Evolutionary conservation across 441 rosid genomes (phyloP).

Genomic region (Eutrema salsugineum): DNA sequence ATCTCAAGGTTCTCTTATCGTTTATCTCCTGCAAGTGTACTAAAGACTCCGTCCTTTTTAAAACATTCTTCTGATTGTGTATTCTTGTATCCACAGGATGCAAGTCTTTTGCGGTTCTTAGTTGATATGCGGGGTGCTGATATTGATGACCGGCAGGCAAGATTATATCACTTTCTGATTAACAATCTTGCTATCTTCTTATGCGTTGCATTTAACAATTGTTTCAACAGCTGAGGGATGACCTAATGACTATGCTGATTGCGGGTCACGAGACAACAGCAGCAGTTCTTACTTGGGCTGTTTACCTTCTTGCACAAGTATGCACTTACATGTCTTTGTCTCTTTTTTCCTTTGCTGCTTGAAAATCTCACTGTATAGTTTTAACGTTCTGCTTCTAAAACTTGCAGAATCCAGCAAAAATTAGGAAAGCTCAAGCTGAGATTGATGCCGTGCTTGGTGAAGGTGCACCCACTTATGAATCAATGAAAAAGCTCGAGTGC

Average conservation of each 20-base stretch:
- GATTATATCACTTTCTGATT: neutral
- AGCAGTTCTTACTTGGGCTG: conserved; percentile 98
- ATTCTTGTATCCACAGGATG: conserved; percentile 58
- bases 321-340: neutral
- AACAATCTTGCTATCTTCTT: neutral
- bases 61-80: conserved; percentile 16
- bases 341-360: neutral
- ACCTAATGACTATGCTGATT: conserved; percentile 91
- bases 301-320: conserved; percentile 89
- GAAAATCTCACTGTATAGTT: neutral
- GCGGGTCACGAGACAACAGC: conserved; percentile 99
- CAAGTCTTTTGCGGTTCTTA: conserved; percentile 86
- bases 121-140: conserved; percentile 96
- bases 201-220: neutral
- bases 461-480: conserved; percentile 60
- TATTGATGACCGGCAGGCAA: conserved; percentile 83
- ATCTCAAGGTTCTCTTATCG: conserved; percentile 52
- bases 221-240: conserved; percentile 77
- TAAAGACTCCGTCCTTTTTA: neutral
- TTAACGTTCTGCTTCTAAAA: conserved; percentile 8
- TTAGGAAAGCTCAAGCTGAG: conserved; percentile 87
- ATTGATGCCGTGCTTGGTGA: conserved; percentile 74
- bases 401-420: conserved; percentile 70
- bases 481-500: conserved; percentile 72
- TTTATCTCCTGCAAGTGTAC: neutral